phyloP scores from a whole-genome alignment of 2,329 filamentous ascomycete species.

The Aspergillus puulaauensis region DNA sequence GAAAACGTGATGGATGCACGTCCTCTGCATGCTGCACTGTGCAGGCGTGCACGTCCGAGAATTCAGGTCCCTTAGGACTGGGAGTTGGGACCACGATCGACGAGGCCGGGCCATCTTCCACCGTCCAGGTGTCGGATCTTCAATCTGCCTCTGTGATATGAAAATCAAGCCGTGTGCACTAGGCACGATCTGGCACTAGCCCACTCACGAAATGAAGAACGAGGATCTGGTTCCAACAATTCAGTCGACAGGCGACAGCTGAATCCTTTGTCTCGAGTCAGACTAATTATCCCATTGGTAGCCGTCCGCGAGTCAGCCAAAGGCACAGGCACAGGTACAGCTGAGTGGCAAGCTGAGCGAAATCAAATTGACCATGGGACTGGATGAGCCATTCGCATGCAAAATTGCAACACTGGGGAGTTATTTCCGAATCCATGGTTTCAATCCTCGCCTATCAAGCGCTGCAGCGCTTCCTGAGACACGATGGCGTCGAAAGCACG shows the following conservation, averaged over 20 bases:
- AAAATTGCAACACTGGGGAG: neutral
- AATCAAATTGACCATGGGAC: too few species aligned
- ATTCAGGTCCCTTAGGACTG: neutral
- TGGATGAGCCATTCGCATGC: neutral
- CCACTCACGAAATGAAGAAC: neutral
- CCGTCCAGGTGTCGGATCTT: neutral
- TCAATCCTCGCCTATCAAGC: neutral
- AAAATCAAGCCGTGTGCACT: slow-evolving; percentile 1
- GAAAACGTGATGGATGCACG: neutral
- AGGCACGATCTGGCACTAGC: neutral
- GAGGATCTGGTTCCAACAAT: neutral
- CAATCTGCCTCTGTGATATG: neutral
- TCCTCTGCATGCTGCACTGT: neutral
- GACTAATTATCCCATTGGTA: too few species aligned
- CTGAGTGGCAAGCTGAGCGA: too few species aligned
- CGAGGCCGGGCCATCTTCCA: neutral
- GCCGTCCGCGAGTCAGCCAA: too few species aligned
- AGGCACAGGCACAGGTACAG: too few species aligned
- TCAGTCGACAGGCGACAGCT: too few species aligned
- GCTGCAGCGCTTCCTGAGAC: neutral
- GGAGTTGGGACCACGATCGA: slow-evolving; percentile 1
- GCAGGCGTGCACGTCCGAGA: neutral
- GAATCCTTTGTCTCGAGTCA: neutral
- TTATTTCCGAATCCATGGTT: neutral
- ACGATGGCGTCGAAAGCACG: too few species aligned